phyloP scores from a whole-genome alignment of 495 filamentous ascomycete species.

The Tuber umbilicatum region DNA sequence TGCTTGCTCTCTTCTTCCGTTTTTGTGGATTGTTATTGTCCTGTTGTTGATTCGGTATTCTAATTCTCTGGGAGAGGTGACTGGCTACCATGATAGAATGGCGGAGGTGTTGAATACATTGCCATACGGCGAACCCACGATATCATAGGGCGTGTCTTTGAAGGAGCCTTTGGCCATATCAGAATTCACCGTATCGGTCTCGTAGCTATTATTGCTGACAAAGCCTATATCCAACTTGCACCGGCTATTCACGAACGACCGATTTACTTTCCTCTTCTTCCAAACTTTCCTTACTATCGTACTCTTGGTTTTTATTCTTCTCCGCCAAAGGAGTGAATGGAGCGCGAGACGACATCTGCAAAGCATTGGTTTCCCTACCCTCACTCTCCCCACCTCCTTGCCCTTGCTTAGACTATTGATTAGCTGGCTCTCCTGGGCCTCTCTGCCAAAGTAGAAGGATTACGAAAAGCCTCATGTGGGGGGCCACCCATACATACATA shows the following conservation, averaged over 20 bases:
- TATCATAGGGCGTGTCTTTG: slow-evolving; percentile 23
- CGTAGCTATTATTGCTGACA: background rate
- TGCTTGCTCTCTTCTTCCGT: slow-evolving; percentile 27
- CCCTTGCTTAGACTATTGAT: background rate
- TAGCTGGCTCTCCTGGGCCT: background rate
- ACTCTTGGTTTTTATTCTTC: background rate
- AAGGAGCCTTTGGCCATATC: slow-evolving; percentile 24
- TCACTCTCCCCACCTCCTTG: background rate
- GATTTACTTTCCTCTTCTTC: background rate
- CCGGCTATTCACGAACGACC: background rate
- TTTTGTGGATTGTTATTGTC: slow-evolving; percentile 7
- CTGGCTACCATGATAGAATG: slow-evolving; percentile 6
- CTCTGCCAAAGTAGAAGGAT: background rate
- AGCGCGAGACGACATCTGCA: background rate
- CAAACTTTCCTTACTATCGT: background rate
- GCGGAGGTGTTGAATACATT: slow-evolving; percentile 18
- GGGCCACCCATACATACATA: slow-evolving; percentile 4
- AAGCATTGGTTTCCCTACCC: background rate
- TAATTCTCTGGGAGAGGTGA: background rate
- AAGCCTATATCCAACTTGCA: background rate
- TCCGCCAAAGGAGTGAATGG: background rate
- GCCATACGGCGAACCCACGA: slow-evolving; percentile 17
- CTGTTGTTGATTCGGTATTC: background rate
- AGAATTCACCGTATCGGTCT: background rate
- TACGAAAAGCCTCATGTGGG: slow-evolving; percentile 4